Percentiles rank a stretch among this genome's conserved stretches.
Evolutionary conservation across 2,329 filamentous ascomycete species (phyloP).

Genomic region (Pseudogymnoascus sp.): DNA sequence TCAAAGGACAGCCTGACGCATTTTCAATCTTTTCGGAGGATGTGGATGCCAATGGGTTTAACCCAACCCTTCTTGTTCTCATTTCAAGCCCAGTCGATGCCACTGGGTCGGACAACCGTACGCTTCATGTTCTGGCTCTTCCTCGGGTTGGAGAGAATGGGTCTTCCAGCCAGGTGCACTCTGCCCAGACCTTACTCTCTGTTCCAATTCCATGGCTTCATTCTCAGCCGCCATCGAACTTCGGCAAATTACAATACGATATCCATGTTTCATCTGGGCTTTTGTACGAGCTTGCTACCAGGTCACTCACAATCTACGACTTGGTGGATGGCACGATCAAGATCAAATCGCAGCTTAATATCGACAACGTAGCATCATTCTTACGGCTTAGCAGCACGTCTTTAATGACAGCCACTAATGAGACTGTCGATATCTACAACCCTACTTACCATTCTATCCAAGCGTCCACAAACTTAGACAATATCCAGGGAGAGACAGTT

Average conservation of each 20-base stretch:
- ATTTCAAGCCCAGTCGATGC: conserved; percentile 21
- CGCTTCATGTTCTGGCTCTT: conserved; percentile 25
- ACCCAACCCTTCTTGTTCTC: conserved; percentile 47
- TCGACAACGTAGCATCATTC: conserved; percentile 51
- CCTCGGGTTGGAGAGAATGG: conserved; percentile 14
- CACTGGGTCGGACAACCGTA: conserved; percentile 16
- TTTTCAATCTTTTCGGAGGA: conserved; percentile 41
- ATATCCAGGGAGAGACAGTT: conserved; percentile 11
- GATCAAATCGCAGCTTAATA: conserved; percentile 45
- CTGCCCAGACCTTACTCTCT: conserved; percentile 25
- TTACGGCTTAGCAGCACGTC: conserved; percentile 59
- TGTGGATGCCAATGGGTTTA: conserved; percentile 24
- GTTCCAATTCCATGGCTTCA: conserved; percentile 15
- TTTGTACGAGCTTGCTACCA: conserved; percentile 50
- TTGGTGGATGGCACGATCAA: conserved; percentile 55
- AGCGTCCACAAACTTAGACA: conserved; percentile 31
- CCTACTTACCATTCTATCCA: conserved; percentile 53
- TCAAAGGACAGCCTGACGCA: conserved; percentile 46
- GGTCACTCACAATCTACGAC: conserved; percentile 53
- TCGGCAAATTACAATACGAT: conserved; percentile 34
- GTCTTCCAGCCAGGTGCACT: conserved; percentile 14
- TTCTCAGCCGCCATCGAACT: not conserved
- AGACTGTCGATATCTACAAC: conserved; percentile 57
- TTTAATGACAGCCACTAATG: conserved; percentile 51
- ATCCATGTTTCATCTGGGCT: conserved; percentile 56